These are phyloP conservation scores for Penicillium sp. DNA, from an alignment of 2,329 filamentous ascomycete species.

Conservation along the genomic window DNA sequence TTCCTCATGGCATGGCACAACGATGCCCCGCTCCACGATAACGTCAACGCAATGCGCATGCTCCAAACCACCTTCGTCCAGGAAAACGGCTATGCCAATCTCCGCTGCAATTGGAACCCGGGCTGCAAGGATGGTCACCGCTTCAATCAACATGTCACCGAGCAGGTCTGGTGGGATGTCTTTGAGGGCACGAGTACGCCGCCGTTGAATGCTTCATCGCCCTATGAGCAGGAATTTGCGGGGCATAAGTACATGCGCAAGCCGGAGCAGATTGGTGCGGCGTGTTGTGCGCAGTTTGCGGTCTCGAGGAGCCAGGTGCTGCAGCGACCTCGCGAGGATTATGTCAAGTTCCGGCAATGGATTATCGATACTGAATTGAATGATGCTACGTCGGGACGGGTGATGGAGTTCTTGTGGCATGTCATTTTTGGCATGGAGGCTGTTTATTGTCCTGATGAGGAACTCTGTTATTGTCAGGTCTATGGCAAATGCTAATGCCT, in stretches of 20 bases:
- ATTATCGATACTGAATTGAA: constrained; percentile 61
- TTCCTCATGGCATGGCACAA: constrained; percentile 62
- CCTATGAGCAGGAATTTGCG: constrained; percentile 10
- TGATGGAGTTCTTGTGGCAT: constrained; percentile 72
- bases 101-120: constrained; percentile 65
- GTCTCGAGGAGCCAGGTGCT: constrained; percentile 61
- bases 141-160: constrained; percentile 44
- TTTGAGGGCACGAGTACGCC: constrained; percentile 49
- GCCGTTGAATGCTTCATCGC: constrained; percentile 36
- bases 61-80: constrained; percentile 60
- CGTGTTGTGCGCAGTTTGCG: constrained; percentile 72
- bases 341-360: constrained; percentile 65
- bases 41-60: constrained; percentile 57
- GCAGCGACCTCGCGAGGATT: constrained; percentile 58
- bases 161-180: constrained; percentile 46
- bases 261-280: constrained; percentile 59
- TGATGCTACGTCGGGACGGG: constrained; percentile 63
- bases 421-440: constrained; percentile 56
- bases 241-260: constrained; percentile 45
- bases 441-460: constrained; percentile 46
- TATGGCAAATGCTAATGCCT: constrained; percentile 41
- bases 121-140: constrained; percentile 55
- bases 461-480: constrained; percentile 46
- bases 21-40: constrained; percentile 62
- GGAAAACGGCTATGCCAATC: constrained; percentile 63